Percentiles rank a stretch among this genome's conserved stretches.
Evolutionary conservation across 2,329 filamentous ascomycete species (phyloP).

Genomic region (Aspergillus udagawae): DNA sequence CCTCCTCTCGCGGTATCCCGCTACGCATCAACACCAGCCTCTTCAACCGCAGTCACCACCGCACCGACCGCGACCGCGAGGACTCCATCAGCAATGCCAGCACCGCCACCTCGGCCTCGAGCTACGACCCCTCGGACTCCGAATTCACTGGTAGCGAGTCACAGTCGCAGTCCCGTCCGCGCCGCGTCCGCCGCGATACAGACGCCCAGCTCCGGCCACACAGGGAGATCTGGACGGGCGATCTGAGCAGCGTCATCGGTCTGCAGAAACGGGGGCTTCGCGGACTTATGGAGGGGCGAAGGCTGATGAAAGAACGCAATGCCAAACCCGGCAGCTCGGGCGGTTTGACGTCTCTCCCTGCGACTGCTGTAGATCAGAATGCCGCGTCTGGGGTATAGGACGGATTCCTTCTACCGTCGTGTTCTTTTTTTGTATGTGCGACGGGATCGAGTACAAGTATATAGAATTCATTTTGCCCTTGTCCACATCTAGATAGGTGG

Average conservation of each 20-base stretch:
- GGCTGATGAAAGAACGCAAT: conserved; percentile 75
- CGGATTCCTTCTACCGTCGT: not conserved
- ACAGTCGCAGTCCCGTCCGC: conserved; percentile 37
- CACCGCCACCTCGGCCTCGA: conserved; percentile 37
- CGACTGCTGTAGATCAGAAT: not conserved
- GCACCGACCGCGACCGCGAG: conserved; percentile 27
- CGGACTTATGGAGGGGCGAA: conserved; percentile 88
- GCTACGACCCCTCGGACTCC: conserved; percentile 36
- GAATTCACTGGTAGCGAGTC: conserved; percentile 25
- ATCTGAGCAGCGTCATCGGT: conserved; percentile 82
- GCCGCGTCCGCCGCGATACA: conserved; percentile 35
- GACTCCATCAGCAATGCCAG: conserved; percentile 39
- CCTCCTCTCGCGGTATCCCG: conserved; percentile 28
- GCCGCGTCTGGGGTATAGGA: not conserved
- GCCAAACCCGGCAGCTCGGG: conserved; percentile 27
- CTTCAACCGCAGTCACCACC: conserved; percentile 21
- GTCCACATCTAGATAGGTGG: not conserved
- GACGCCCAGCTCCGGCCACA: conserved; percentile 31
- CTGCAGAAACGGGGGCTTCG: conserved; percentile 89
- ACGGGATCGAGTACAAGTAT: not conserved
- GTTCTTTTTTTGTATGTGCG: not conserved
- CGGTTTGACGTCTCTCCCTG: conserved; percentile 1
- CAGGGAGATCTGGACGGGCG: conserved; percentile 69
- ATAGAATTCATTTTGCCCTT: not conserved
- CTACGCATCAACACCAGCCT: conserved; percentile 41